Evolutionary conservation across 345 rosid genomes (phyloP).

Genomic region (Salix dunnii): DNA sequence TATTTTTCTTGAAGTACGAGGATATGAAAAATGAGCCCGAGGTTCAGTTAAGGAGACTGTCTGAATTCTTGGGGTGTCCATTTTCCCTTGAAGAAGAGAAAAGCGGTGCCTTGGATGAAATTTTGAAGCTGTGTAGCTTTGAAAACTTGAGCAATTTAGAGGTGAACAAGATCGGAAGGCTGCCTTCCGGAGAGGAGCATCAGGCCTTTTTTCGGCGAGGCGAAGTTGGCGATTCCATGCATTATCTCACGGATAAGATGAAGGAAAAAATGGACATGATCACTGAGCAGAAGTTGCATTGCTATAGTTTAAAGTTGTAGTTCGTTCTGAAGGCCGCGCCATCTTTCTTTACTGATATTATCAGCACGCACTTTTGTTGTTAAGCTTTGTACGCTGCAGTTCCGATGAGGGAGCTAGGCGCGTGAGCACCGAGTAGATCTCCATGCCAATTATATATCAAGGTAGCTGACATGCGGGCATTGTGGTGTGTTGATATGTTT

Average conservation of each 20-base stretch:
- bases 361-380: too few species aligned
- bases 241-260: conserved; percentile 47
- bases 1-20: conserved; percentile 52
- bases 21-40: conserved; percentile 38
- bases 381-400: too few species aligned
- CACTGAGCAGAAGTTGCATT: conserved; percentile 29
- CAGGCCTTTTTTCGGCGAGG: conserved; percentile 47
- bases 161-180: conserved; percentile 39
- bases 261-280: conserved; percentile 32
- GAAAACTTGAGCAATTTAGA: conserved; percentile 43
- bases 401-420: too few species aligned
- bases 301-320: conserved; percentile 29
- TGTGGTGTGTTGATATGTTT: too few species aligned
- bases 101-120: conserved; percentile 31
- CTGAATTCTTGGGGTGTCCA: conserved; percentile 42
- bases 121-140: conserved; percentile 50
- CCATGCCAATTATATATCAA: too few species aligned
- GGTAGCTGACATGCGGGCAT: too few species aligned
- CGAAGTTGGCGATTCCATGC: conserved; percentile 48
- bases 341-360: too few species aligned
- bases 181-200: conserved; percentile 27
- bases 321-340: too few species aligned
- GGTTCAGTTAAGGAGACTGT: conserved; percentile 30
- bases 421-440: too few species aligned
- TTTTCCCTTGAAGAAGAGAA: conserved; percentile 43